Percentiles rank a stretch among this genome's conserved stretches.
Conservation (phyloP, 192 early-diverging fungal species). For the Linderina pennispora region DNA sequence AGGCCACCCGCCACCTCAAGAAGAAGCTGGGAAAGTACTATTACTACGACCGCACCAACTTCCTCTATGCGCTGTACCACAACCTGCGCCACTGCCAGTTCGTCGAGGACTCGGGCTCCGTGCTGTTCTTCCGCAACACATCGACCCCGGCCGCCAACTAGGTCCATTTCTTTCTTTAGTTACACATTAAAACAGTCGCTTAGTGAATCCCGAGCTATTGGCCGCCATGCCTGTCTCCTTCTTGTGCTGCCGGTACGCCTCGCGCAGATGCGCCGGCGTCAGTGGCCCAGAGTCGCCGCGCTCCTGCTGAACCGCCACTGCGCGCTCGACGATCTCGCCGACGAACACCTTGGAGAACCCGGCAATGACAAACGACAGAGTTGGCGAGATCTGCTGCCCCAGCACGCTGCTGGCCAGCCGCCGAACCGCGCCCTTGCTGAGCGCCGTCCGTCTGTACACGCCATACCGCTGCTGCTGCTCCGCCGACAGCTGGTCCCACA, state of each 20-base stretch:
- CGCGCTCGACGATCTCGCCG: conserved; percentile 82
- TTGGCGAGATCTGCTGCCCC: conserved; percentile 66
- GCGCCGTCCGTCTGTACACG: conserved; percentile 68
- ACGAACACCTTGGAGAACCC: conserved; percentile 91
- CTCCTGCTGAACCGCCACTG: conserved; percentile 73
- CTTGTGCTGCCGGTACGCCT: conserved; percentile 75
- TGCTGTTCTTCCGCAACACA: conserved; percentile 57
- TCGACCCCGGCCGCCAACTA: conserved; percentile 8
- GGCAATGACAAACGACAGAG: conserved; percentile 74
- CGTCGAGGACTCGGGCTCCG: conserved; percentile 86
- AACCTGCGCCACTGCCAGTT: conserved; percentile 70
- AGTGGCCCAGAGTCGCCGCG: conserved; percentile 69
- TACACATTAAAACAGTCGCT: conserved; percentile 39
- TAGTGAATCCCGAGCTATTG: conserved; percentile 16
- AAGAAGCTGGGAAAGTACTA: conserved; percentile 81
- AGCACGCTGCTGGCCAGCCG: conserved; percentile 60
- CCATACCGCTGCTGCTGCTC: conserved; percentile 76
- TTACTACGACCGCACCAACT: conserved; percentile 63
- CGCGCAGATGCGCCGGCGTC: conserved; percentile 78
- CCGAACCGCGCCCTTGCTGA: conserved; percentile 72
- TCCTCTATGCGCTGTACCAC: conserved; percentile 62
- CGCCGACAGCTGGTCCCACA: conserved; percentile 46
- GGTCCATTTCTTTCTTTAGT: background rate
- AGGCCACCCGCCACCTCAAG: conserved; percentile 79
- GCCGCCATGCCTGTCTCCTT: conserved; percentile 25